Evolutionary conservation across 345 rosid genomes (phyloP), one percentile per base, ranked within the genome.

Genomic region (Aegle marmelos): DNA sequence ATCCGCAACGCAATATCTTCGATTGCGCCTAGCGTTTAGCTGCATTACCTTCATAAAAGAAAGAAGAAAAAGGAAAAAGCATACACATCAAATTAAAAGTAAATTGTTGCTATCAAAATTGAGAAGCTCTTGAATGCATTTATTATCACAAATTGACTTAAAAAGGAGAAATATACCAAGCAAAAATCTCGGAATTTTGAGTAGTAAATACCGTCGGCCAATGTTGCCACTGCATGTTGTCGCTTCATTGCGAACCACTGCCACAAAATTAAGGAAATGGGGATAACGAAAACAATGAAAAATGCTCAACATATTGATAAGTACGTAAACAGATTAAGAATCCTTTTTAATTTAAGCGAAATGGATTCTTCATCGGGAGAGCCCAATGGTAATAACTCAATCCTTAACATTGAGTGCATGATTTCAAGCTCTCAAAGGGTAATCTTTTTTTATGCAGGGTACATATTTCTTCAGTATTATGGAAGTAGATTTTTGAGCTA

Each of bases 201-300:
- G 85, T 97, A 97, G 90, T 94, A 97, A 48, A 94, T 94, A 85
- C 41, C 77, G 84, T 97, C 99, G 72, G 99, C 96, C 89, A 91
- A 76, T 31, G 93, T 91, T 77, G 94, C 90, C 85, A 93, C 63
- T 72, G 98, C 99, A 78, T 97, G 99, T 75, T 90, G 98, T 78
- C 99, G 91, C 87, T 89, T 94, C 98, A 97, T 80, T 67, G 98
- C 89, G 84, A 97, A 97, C 99, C 98, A 97, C 99, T 97, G 93
- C 39, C 86, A 88, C 19, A 82, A 81, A 45, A 80, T 78, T 65
- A 6, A 34, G 14, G 54, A 56, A 70, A 48, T 62, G 65, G 33
- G 39, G 37, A 6, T 6, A 34, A 31, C 7, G 16, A 62, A 62
- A 14, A 7, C 9, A 7, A 3, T 30, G 5, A 28, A 30, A 61